Base-by-base conservation (phyloP, 2,329 filamentous ascomycete genomes). In the Pseudogymnoascus sp. region DNA sequence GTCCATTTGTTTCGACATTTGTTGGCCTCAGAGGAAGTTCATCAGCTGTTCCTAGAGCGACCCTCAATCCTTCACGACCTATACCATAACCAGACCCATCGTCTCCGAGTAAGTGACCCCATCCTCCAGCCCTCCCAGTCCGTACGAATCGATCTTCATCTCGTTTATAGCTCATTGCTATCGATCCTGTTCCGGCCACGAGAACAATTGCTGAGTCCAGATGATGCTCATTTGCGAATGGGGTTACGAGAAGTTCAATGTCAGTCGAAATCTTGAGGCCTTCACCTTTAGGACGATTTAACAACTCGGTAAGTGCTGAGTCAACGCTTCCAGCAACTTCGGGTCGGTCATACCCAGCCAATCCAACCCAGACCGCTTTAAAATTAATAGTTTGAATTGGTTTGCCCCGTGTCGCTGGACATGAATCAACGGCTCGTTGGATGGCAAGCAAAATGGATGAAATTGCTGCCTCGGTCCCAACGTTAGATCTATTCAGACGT, bases 31-130 rank as follows among this genome's bases (percentile, higher is more conserved):
- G 21, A 21, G 21, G 21, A 21, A 21, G 21, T 21, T 41, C 42
- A 13, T 48, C 42, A 1, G 25, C 42, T 7, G 42, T 25, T 48
- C 29, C 42, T n/a, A 48, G 42, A 48, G 42, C 42, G 1, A 48
- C 13, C 10, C 42, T 48, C 21, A 48, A n/a, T 55, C 51, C 63
- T 12, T 61, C 55, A 13, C 63, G 55, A 1, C 77, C 77, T 12
- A 79, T 75, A 1, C 72, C 71, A 64, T 74, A 78, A 2, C 75
- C 77, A 0, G 72, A 73, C 0, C 77, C 77, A 38, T 79, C 75
- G 59, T 80, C 78, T 0, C 77, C 76, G 1, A 79, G 68, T 4
- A 78, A 66, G 62, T 74, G 69, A 2, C 77, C 77, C 77, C 78
- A 79, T 10, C 78, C 78, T 2, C 77, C 77, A 4, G 71, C 70